Evolutionary conservation across 164 flowering plant species (phyloP).

Genomic region (Cinnamomum micranthum): DNA sequence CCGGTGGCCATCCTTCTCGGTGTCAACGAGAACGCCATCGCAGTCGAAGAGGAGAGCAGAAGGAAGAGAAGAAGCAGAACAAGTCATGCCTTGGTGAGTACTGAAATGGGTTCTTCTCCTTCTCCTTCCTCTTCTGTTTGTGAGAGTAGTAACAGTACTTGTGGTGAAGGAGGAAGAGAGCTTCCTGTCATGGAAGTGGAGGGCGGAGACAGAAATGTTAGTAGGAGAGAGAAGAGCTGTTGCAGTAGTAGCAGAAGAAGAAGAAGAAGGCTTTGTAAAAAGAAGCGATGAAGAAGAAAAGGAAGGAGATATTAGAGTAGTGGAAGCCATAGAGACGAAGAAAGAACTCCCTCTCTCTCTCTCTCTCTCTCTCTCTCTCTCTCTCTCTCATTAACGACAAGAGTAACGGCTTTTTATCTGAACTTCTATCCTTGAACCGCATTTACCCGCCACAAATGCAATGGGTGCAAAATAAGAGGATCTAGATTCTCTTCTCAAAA

Average conservation of each 20-base stretch:
- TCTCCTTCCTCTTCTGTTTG: not conserved
- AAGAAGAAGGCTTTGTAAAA: conserved; percentile 2
- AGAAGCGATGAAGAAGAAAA: not conserved
- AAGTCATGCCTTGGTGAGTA: conserved; percentile 13
- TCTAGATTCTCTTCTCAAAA: too few species aligned
- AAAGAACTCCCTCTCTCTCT: not conserved
- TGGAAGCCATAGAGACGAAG: conserved; percentile 7
- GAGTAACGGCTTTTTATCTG: too few species aligned
- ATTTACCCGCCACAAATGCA: too few species aligned
- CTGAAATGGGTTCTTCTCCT: conserved; percentile 5
- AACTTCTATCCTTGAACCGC: too few species aligned
- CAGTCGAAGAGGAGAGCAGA: conserved; percentile 90
- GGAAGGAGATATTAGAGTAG: conserved; percentile 7
- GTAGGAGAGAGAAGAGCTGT: conserved; percentile 3
- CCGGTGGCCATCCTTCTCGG: conserved; percentile 95
- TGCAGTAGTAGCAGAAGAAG: not conserved
- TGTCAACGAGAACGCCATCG: conserved; percentile 95
- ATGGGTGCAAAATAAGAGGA: too few species aligned
- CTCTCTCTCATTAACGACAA: too few species aligned
- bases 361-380: not conserved
- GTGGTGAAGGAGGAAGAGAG: conserved; percentile 8
- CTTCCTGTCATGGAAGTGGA: conserved; percentile 5
- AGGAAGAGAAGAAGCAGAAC: conserved; percentile 59
- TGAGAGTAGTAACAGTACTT: not conserved
- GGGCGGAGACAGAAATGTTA: conserved; percentile 5